Evolutionary conservation across 1,284 basidiomycete species (phyloP).

Genomic region (Pseudozyma tsukubaensis): DNA sequence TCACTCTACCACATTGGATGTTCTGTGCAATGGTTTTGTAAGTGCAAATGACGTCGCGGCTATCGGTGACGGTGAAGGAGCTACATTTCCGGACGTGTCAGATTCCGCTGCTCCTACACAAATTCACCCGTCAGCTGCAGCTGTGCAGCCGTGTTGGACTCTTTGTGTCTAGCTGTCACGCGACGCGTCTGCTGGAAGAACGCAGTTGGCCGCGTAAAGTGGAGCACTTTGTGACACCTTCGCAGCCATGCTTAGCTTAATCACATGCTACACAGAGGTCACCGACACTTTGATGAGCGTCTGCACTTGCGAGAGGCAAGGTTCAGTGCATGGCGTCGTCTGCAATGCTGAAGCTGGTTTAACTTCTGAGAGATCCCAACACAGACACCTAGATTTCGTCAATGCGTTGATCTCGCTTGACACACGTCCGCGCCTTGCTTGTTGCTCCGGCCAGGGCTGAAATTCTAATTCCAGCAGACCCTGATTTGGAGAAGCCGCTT

Average conservation of each 20-base stretch:
- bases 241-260: background rate
- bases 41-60: no score
- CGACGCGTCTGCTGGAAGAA: constrained; percentile 15
- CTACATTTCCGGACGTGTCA: no score
- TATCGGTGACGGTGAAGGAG: no score
- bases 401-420: background rate
- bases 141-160: constrained; percentile 1
- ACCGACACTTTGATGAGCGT: background rate
- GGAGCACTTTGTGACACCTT: constrained; percentile 1
- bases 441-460: background rate
- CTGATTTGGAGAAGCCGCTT: background rate
- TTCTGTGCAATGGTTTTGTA: no score
- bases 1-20: no score
- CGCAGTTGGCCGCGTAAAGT: constrained; percentile 7
- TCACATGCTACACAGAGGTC: background rate
- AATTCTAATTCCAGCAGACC: background rate
- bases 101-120: no score
- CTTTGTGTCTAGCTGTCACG: constrained; percentile 10
- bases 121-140: background rate
- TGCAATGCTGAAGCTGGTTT: background rate
- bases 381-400: no score
- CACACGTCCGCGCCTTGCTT: no score
- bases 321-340: background rate
- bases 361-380: background rate
- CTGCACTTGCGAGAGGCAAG: background rate